Evolutionary conservation across 2,329 filamentous ascomycete species (phyloP), one percentile per base, ranked within the genome.

Genomic region (Epichloe festucae): DNA sequence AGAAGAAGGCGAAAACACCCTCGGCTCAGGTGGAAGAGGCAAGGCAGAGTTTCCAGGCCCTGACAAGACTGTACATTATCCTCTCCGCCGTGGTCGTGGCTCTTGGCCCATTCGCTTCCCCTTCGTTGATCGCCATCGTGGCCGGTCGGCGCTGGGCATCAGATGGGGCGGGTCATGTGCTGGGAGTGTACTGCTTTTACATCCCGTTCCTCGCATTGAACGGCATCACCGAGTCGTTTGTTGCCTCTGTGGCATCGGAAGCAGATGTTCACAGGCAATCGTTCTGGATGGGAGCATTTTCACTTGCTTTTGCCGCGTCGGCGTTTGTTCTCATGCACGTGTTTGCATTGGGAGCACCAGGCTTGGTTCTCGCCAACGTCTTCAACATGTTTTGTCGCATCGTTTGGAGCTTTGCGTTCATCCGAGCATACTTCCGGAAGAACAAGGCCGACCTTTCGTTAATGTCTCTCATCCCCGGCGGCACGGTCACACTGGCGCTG

Each of bases 121-220:
- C 88, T 0, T 71, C 85, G 0, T 75, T 91, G 0, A 78, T 97
- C 0, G 74, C 78, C 19, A 69, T 95, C 5, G 73, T 97, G 1
- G 87, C 90, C 0, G 90, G 91, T 1, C 72, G 75, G 0, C 78
- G 76, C 52, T 98, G 93, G 93, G 75, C 81, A 0, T 74, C 73
- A 3, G 82, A 84, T 0, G 85, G 85, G 43, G 88, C 90, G 1
- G 83, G 84, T 5, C 67, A 76, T 8, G 84, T 93, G 3, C 75
- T 98, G 6, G 81, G 84, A 0, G 77, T 77, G 0, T 98, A 96
- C 67, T 90, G 88, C 70, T 89, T 89, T 67, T 97, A 95, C 70
- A 87, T 98, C 53, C 93, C 93, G 0, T 81, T 97, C 27, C 77
- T 97, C 4, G 93, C 91, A 3, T 71, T 95, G 60, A 98, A 98